A percentile compares a stretch with the other conserved stretches of the same genome.
phyloP scores from a whole-genome alignment of 768 basidiomycete genomes.

The Gyrodon lividus region DNA sequence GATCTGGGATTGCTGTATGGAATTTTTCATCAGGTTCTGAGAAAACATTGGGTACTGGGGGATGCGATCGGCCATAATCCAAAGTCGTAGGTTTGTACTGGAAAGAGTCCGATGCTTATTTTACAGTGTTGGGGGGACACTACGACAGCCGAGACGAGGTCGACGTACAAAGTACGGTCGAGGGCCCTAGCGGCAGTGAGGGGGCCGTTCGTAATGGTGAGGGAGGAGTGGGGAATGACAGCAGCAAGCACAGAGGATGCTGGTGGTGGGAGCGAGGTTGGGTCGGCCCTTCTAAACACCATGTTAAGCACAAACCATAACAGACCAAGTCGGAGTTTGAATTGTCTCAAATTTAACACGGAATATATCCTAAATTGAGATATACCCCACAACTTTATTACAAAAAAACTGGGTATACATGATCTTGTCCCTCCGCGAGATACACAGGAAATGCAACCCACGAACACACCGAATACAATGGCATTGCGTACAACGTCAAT shows the following conservation, averaged over 20 bases:
- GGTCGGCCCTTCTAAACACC: slow-evolving; percentile 42
- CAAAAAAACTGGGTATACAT: slow-evolving; percentile 14
- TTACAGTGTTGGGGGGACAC: slow-evolving; percentile 25
- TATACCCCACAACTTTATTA: slow-evolving; percentile 14
- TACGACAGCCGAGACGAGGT: slow-evolving; percentile 24
- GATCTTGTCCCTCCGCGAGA: no score
- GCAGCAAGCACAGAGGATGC: slow-evolving; percentile 38
- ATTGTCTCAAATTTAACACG: slow-evolving; percentile 18
- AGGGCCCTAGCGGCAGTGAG: slow-evolving; percentile 26
- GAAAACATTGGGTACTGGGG: slow-evolving; percentile 55
- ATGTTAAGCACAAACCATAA: slow-evolving; percentile 39
- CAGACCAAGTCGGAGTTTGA: slow-evolving; percentile 35
- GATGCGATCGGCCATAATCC: slow-evolving; percentile 63
- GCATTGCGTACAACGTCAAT: no score
- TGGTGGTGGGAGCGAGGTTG: slow-evolving; percentile 61
- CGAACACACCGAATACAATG: background rate
- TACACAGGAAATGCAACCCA: background rate
- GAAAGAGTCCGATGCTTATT: slow-evolving; percentile 30
- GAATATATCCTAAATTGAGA: slow-evolving; percentile 13
- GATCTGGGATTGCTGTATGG: slow-evolving; percentile 43
- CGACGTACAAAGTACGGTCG: slow-evolving; percentile 22
- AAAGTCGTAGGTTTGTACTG: slow-evolving; percentile 25
- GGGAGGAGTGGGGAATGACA: slow-evolving; percentile 36
- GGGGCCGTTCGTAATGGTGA: slow-evolving; percentile 47
- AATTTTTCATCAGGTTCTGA: slow-evolving; percentile 43